Base-by-base conservation (phyloP, 1,139 yeast genomes). In the Taiozyma onychis region DNA sequence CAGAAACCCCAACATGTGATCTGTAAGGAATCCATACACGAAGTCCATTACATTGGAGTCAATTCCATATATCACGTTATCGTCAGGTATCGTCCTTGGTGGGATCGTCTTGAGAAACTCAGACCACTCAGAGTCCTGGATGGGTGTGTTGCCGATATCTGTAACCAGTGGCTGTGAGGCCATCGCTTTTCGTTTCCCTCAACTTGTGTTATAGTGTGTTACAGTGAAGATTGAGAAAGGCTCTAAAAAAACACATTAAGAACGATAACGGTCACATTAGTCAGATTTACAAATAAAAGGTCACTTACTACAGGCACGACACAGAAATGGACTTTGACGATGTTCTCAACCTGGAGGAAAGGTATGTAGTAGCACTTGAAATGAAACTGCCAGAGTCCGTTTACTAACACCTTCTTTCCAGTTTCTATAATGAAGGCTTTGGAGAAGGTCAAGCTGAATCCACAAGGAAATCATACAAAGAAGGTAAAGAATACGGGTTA, bases 401-500 rank as follows among this genome's bases (percentile, higher is more conserved):
- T 24, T 3, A 24, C 7, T 24, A 24, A 24, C 18, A 2, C 18
- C 18, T 18, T 18, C 18, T 18, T 18, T 18, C 18, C 22, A 21
- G 18, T 22, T 82, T 75, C 63, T 88, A 85, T 62, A 64, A 75
- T 14, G 79, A 79, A 54, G 96, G 96, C 9, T 76, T 63, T 54
- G 59, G 63, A 39, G 80, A 78, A 48, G 85, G 85, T 0, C 61
- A 65, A 16, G 57, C 59, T 10, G 81, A 73, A 45, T 80, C 81
- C 0, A 72, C 72, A 47, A 61, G 65, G 47, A 84, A 83, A 44
- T 91, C 93, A 45, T 71, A 68, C 48, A 56, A 75, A 2, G 95
- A 87, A 64, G 96, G 96, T 2, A 82, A 81, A 57, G 88, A 85
- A 57, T 85, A 77, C 60, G 96, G 96, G 0, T 74, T 85, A 48